Percentiles rank a stretch among this genome's conserved stretches.
phyloP scores from a whole-genome alignment of 805 yeast genomes.

The Yarrowia sp. region DNA sequence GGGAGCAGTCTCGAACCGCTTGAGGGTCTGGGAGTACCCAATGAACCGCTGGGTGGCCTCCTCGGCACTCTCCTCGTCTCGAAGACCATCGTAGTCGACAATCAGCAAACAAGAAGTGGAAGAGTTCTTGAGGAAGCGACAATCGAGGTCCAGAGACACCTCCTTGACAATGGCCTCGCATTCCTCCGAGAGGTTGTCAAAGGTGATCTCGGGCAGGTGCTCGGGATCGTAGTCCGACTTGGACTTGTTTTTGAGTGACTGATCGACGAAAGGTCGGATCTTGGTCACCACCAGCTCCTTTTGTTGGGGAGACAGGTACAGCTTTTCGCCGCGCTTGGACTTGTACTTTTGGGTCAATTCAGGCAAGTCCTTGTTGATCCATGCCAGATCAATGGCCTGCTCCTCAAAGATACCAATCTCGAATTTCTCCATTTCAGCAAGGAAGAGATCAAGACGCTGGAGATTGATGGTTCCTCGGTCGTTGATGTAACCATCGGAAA shows the following conservation, averaged over 20 bases:
- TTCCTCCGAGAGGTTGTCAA: conserved; percentile 33
- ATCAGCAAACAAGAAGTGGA: conserved; percentile 30
- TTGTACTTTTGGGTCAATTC: conserved; percentile 35
- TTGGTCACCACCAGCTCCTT: conserved; percentile 54
- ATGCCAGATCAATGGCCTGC: conserved; percentile 74
- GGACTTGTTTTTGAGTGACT: conserved; percentile 38
- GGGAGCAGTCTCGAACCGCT: conserved; percentile 40
- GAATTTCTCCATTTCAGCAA: conserved; percentile 69
- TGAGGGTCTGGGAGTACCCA: conserved; percentile 55
- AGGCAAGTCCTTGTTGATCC: conserved; percentile 86
- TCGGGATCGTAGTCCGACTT: conserved; percentile 25
- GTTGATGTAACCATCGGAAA: conserved; percentile 79
- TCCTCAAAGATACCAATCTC: conserved; percentile 85
- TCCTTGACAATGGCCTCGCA: conserved; percentile 27
- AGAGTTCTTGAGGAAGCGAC: conserved; percentile 17
- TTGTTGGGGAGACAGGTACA: conserved; percentile 54
- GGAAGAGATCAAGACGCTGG: conserved; percentile 68
- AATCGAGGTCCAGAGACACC: conserved; percentile 11
- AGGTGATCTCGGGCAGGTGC: conserved; percentile 26
- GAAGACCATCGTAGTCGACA: conserved; percentile 30
- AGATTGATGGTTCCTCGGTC: conserved; percentile 80
- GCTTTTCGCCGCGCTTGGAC: conserved; percentile 64
- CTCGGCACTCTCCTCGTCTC: conserved; percentile 63
- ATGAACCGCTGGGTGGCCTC: conserved; percentile 52
- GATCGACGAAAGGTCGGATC: conserved; percentile 47